A percentile compares a stretch with the other conserved stretches of the same genome.
phyloP scores from a whole-genome alignment of 805 yeast genomes.

The Yamadazyma olivae region DNA sequence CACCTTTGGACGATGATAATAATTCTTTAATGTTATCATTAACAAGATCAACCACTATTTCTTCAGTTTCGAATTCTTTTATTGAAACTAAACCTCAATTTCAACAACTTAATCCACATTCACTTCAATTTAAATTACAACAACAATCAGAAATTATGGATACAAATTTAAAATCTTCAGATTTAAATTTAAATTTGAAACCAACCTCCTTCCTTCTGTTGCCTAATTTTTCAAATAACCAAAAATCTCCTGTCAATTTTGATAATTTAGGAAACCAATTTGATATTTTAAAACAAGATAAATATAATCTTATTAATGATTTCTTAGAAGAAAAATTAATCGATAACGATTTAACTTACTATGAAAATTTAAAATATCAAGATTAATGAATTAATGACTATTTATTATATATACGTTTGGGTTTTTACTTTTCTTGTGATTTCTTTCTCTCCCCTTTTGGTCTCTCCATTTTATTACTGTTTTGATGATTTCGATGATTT shows the following conservation, averaged over 20 bases:
- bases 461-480: not conserved
- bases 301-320: conserved; percentile 39
- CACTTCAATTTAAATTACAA: conserved; percentile 5
- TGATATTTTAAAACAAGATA: conserved; percentile 25
- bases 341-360: conserved; percentile 36
- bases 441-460: not conserved
- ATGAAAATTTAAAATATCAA: conserved; percentile 16
- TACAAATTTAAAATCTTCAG: not conserved
- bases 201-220: conserved; percentile 27
- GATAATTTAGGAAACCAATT: conserved; percentile 6
- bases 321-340: conserved; percentile 38
- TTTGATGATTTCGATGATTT: no score
- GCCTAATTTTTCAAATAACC: conserved; percentile 17
- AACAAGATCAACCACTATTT: conserved; percentile 41
- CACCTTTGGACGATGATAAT: conserved; percentile 29
- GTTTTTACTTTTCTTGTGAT: not conserved
- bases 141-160: not conserved
- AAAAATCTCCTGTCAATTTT: not conserved
- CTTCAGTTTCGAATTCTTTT: conserved; percentile 20
- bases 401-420: conserved; percentile 5
- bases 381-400: conserved; percentile 14
- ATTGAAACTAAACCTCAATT: conserved; percentile 6
- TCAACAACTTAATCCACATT: conserved; percentile 5
- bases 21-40: conserved; percentile 37
- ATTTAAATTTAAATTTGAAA: conserved; percentile 9